Conservation (phyloP, 345 rosid species). For the Balakata baccata region DNA sequence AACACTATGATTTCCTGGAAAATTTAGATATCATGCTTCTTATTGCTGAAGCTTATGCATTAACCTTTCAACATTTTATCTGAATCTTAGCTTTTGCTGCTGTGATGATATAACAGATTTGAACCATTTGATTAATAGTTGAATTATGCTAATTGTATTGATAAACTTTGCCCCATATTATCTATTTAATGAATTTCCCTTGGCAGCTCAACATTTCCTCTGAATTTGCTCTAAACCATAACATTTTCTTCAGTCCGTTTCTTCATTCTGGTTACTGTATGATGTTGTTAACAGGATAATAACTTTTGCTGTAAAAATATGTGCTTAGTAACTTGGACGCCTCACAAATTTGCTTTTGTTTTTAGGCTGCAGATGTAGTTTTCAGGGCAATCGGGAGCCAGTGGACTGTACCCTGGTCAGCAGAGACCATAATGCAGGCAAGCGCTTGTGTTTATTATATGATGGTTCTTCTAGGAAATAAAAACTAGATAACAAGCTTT, state of each 20-base stretch:
- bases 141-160: not conserved
- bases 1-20: not conserved
- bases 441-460: not conserved
- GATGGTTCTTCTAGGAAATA: not conserved
- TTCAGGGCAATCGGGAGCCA: conserved; percentile 63
- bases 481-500: not conserved
- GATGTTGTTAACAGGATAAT: not conserved
- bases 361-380: conserved; percentile 72
- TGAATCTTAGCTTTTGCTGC: no score
- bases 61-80: not conserved
- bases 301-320: not conserved
- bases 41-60: not conserved
- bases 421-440: conserved; percentile 90
- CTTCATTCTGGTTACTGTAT: not conserved
- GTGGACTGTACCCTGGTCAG: conserved; percentile 98
- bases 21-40: not conserved
- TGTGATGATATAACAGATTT: no score
- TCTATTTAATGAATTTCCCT: not conserved
- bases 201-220: not conserved
- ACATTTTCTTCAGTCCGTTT: not conserved
- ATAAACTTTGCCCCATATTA: not conserved
- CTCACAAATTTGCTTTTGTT: conserved; percentile 1
- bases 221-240: no score
- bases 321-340: not conserved
- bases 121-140: no score